These are phyloP conservation scores for Microbotryum lychnidis-dioicae DNA, from an alignment of 1,284 basidiomycete genomes.

Conservation along the genomic window DNA sequence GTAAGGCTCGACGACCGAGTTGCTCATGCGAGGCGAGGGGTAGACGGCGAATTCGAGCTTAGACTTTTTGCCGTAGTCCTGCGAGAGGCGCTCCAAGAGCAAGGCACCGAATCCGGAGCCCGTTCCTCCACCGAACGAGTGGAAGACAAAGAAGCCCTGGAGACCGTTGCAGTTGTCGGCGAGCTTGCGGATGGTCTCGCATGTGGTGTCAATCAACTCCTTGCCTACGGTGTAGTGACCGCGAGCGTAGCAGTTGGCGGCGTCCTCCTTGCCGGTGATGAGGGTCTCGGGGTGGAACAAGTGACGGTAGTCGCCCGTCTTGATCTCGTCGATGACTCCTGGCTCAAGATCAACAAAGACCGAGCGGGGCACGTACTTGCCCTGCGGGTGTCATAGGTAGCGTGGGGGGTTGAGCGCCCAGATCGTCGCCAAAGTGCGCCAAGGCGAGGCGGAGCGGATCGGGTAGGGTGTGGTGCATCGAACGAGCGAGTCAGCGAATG, in stretches of 20 bases:
- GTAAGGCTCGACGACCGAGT: slow-evolving; percentile 98
- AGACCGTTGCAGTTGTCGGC: slow-evolving; percentile 85
- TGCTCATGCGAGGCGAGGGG: slow-evolving; percentile 50
- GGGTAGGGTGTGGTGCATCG: background rate
- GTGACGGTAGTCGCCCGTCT: slow-evolving; percentile 83
- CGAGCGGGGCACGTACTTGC: slow-evolving; percentile 95
- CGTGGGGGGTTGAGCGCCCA: background rate
- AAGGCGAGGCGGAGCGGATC: background rate
- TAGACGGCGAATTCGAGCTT: slow-evolving; percentile 94
- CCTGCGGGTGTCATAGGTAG: slow-evolving; percentile 35
- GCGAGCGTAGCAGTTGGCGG: slow-evolving; percentile 98
- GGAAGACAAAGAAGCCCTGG: slow-evolving; percentile 19
- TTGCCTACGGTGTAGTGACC: slow-evolving; percentile 56
- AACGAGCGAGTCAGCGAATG: slow-evolving; percentile 28
- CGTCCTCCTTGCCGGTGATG: slow-evolving; percentile 98
- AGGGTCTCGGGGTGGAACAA: slow-evolving; percentile 99
- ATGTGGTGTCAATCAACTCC: slow-evolving; percentile 58
- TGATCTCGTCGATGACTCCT: slow-evolving; percentile 92
- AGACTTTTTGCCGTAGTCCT: slow-evolving; percentile 98
- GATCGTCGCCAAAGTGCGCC: too few species aligned
- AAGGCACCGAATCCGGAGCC: slow-evolving; percentile 99
- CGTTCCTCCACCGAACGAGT: slow-evolving; percentile 85
- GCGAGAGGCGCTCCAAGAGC: slow-evolving; percentile 87
- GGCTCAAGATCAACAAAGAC: slow-evolving; percentile 70
- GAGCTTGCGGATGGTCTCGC: slow-evolving; percentile 92